Conservation (phyloP, 306 rosid genomes). For the Quillaja saponaria region DNA sequence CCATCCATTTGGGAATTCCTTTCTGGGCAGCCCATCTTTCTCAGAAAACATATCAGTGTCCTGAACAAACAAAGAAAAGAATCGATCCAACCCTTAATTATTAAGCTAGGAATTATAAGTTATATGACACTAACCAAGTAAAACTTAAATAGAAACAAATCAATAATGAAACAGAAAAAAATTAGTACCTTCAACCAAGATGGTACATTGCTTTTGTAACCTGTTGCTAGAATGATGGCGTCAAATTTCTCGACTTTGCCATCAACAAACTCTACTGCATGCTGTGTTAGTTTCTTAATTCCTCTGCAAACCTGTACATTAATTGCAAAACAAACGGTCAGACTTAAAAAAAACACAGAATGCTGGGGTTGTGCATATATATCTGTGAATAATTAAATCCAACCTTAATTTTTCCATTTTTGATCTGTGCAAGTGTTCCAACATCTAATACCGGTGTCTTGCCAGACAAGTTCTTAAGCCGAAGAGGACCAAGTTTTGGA, state of each 20-base stretch:
- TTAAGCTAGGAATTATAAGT: no score
- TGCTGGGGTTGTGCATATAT: no score
- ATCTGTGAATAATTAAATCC: neutral
- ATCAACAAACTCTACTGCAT: conserved; percentile 71
- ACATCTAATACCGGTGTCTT: conserved; percentile 95
- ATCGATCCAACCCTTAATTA: neutral
- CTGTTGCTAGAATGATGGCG: conserved; percentile 78
- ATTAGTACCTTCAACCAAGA: conserved; percentile 73
- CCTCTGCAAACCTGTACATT: conserved; percentile 65
- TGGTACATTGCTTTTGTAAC: conserved; percentile 80
- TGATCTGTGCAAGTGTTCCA: conserved; percentile 80
- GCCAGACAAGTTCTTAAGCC: conserved; percentile 72
- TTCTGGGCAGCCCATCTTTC: conserved; percentile 71
- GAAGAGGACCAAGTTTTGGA: conserved; percentile 79
- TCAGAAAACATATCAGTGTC: conserved; percentile 60
- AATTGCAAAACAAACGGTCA: conserved; percentile 27
- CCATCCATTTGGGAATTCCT: conserved; percentile 80
- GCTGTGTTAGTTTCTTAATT: conserved; percentile 54
- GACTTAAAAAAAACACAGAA: conserved; percentile 18
- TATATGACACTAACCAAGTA: no score
- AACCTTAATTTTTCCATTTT: conserved; percentile 80
- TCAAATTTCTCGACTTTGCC: conserved; percentile 69
- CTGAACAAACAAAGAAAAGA: conserved; percentile 35
- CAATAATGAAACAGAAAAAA: neutral
- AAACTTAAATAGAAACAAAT: no score